Evolutionary conservation across 305 asterid species (phyloP).

Genomic region (Nicotiana rustica): DNA sequence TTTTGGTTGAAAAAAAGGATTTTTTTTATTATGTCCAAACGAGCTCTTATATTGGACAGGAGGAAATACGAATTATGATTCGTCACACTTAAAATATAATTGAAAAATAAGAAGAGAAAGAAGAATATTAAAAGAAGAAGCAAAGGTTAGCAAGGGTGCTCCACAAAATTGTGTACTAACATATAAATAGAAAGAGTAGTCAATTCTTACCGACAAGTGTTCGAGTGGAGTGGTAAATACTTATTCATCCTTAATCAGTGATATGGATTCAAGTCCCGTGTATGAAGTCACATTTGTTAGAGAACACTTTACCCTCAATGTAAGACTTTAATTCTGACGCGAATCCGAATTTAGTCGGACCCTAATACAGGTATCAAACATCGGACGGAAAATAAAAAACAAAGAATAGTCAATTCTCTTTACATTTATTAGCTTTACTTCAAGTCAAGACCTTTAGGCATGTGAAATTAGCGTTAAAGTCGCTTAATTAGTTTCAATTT

Average conservation of each 20-base stretch:
- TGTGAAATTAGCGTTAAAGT: not conserved
- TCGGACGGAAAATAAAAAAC: rapidly evolving
- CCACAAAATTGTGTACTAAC: not conserved
- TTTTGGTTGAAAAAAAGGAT: too few relatives aligned
- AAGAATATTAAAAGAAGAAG: not conserved
- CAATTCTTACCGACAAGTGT: not conserved
- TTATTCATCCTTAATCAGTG: not conserved
- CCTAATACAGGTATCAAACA: not conserved
- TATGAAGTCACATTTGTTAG: too few relatives aligned
- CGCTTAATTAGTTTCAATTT: slow-evolving; percentile 1
- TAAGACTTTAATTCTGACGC: too few relatives aligned
- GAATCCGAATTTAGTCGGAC: not conserved
- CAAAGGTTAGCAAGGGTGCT: not conserved
- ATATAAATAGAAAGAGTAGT: not conserved
- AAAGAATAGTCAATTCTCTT: too few relatives aligned
- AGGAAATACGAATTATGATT: too few relatives aligned
- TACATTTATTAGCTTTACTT: not conserved
- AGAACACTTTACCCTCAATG: too few relatives aligned
- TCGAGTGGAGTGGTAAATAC: rapidly evolving
- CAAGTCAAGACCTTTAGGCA: not conserved
- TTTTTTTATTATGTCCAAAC: too few relatives aligned
- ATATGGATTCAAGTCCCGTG: too few relatives aligned
- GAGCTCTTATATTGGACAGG: too few relatives aligned
- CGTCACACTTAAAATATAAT: too few relatives aligned
- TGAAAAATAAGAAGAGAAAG: too few relatives aligned